Conservation (phyloP, 2,329 filamentous ascomycete genomes). For the Lachnellula cervina region DNA sequence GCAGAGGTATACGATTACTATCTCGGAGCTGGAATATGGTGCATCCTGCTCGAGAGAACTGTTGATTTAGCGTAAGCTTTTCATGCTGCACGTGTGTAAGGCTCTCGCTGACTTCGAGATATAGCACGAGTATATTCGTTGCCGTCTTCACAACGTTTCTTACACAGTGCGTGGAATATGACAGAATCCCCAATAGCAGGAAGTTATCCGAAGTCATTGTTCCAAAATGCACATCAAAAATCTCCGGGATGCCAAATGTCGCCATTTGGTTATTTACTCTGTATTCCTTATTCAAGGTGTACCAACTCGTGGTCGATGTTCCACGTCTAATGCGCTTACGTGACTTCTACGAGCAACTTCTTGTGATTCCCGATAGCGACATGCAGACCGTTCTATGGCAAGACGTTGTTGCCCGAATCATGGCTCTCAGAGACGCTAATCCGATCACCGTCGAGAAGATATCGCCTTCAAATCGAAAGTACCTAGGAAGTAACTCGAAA, state of each 20-base stretch:
- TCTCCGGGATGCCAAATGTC: conserved; percentile 35
- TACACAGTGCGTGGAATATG: conserved; percentile 64
- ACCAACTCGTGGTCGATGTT: conserved; percentile 53
- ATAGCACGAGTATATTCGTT: conserved; percentile 60
- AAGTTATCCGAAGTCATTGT: conserved; percentile 47
- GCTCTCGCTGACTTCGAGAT: conserved; percentile 10
- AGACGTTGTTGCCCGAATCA: conserved; percentile 63
- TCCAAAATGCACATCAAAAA: conserved; percentile 49
- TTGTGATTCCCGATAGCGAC: conserved; percentile 63
- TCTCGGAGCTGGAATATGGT: conserved; percentile 62
- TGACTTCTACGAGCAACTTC: conserved; percentile 64
- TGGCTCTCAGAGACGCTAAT: conserved; percentile 66
- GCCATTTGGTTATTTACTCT: conserved; percentile 58
- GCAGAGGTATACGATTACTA: conserved; percentile 67
- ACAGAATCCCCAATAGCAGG: conserved; percentile 51
- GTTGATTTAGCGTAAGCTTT: conserved; percentile 51
- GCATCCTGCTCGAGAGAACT: conserved; percentile 54
- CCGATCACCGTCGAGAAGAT: conserved; percentile 59
- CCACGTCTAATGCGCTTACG: conserved; percentile 59
- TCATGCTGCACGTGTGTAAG: not conserved
- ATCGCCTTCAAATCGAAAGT: conserved; percentile 53
- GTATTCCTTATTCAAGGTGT: conserved; percentile 57
- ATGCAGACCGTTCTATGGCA: conserved; percentile 74
- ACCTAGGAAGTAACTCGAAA: conserved; percentile 75
- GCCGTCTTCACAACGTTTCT: conserved; percentile 65